phyloP scores from a whole-genome alignment of 2,329 filamentous ascomycete species.

The Colletotrichum truncatum region DNA sequence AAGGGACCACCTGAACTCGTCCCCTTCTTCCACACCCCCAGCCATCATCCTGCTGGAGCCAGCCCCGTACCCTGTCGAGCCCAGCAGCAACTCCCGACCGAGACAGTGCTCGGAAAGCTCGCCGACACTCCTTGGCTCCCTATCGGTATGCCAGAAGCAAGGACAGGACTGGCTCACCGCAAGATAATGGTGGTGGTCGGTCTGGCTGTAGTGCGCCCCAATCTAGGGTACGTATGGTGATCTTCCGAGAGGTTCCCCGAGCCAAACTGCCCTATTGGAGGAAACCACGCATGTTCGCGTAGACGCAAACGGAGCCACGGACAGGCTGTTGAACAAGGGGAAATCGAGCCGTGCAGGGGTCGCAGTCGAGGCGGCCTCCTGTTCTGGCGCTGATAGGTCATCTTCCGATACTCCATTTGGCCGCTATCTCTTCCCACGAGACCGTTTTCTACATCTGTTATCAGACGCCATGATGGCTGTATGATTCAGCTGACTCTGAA shows the following conservation, averaged over 20 bases:
- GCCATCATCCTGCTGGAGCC: not conserved
- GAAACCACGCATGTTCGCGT: not conserved
- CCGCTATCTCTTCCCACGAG: not conserved
- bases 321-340: not conserved
- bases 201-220: not conserved
- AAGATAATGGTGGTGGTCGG: slow-evolving; percentile 9
- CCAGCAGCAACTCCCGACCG: not conserved
- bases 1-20: not conserved
- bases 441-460: not conserved
- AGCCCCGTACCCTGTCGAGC: not conserved
- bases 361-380: not conserved
- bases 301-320: slow-evolving; percentile 3
- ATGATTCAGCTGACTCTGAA: not conserved
- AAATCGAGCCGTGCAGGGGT: not conserved
- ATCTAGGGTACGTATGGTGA: slow-evolving; percentile 25
- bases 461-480: not conserved
- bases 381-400: not conserved
- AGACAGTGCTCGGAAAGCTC: slow-evolving; percentile 14
- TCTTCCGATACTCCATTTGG: too few relatives aligned
- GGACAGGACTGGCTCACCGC: slow-evolving; percentile 17
- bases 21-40: not conserved
- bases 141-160: too few relatives aligned
- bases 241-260: slow-evolving; percentile 2
- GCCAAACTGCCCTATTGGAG: slow-evolving; percentile 14
- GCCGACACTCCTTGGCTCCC: slow-evolving; percentile 2